phyloP scores from a whole-genome alignment of 148 eudicot species.

The Chenopodium suecicum region DNA sequence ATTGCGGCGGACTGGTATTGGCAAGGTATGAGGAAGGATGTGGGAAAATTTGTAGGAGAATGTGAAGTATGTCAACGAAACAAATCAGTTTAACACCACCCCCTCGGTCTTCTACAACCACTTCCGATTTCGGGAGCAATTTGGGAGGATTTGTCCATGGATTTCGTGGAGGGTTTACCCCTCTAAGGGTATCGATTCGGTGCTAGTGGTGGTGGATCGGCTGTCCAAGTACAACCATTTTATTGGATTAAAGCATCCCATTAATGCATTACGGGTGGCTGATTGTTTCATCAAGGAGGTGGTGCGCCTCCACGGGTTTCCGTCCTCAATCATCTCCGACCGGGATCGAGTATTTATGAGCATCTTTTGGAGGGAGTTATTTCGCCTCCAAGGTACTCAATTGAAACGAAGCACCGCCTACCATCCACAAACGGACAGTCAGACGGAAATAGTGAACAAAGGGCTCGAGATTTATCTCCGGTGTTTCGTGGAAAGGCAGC shows the following conservation, averaged over 20 bases:
- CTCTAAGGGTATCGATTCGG: background rate
- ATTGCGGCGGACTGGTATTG: background rate
- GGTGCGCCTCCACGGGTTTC: background rate
- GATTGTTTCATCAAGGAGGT: background rate
- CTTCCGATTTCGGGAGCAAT: background rate
- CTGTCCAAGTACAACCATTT: background rate
- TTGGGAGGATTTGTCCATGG: background rate
- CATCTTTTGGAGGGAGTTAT: no score
- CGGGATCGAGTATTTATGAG: background rate
- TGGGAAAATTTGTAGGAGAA: background rate
- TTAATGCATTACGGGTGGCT: background rate
- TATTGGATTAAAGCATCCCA: background rate
- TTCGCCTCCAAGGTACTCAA: background rate
- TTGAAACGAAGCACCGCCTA: background rate
- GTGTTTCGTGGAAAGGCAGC: background rate
- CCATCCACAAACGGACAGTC: background rate
- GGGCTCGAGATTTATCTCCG: background rate
- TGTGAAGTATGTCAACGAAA: background rate
- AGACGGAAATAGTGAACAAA: no score
- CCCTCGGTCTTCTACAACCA: background rate
- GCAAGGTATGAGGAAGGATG: background rate
- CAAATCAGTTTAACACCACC: rapidly evolving
- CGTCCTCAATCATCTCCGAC: background rate
- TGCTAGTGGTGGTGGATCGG: background rate
- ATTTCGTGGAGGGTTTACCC: background rate